Evolutionary conservation across 768 basidiomycete genomes (phyloP), one percentile per base, ranked within the genome.

Genomic region (Termitomyces sp.): DNA sequence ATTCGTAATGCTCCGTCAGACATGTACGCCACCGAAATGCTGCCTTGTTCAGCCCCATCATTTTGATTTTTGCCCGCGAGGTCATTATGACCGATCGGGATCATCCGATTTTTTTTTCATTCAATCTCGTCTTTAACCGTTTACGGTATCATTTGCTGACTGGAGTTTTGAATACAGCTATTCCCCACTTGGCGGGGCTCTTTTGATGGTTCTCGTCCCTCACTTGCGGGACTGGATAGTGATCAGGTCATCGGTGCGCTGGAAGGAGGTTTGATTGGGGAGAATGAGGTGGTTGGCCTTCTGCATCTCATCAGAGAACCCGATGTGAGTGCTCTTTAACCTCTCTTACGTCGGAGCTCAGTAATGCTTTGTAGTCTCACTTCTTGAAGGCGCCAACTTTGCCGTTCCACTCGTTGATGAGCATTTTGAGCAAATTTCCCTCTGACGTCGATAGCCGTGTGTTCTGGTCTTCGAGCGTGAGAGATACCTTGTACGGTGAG

Each of bases 351-450:
- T 48, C 7, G 18, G 13, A 9, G 32, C 50, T 75, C n/a, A 70
- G 52, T 33, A 18, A 14, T 26, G 12, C 53, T 59, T 55, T 38
- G 1, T 64, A 93, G 89, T 87, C 89, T 18, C 92, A 91, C 69
- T 94, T 93, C 77, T 76, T 94, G 65, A 94, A 94, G 75, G 89
- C 89, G 30, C 87, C 91, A 3, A 86, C 83, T 2, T 78, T 94
- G 47, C 92, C 92, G 0, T 93, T 89, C 76, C 83, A 92, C 69
- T 84, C 81, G n/a, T 78, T 94, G 48, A 79, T 86, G 60, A 88
- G 87, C 60, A 79, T 91, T 55, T 68, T 93, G 60, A 82, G 80
- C 64, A 93, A 92, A 72, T 91, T 93, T 72, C 92, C 91, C 1
- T 74, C 79, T 28, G 89, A 92, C 63, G 76, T 82, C 26, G 89